Base-by-base conservation (phyloP, 208 protist species). In the Leishmania amazonensis region DNA sequence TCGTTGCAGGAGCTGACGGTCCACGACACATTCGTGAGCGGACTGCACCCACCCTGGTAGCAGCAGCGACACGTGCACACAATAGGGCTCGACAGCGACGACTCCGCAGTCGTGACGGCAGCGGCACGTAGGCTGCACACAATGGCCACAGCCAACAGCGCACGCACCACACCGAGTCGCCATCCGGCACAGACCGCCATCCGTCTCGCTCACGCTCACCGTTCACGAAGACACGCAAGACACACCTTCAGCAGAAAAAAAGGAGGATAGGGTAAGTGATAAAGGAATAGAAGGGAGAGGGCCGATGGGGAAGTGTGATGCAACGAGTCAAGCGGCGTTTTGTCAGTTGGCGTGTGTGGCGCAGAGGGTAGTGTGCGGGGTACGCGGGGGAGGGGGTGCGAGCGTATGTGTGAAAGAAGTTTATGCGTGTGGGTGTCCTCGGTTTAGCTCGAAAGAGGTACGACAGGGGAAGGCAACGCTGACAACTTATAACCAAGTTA, bases 41-140 rank as follows among this genome's bases (percentile, higher is more conserved):
- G 57, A 31, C 83, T 93, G 85, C 93, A 94, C 58, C 87, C 90
- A 54, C 93, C 91, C 67, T 93, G 90, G 83, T 93, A 94, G 85
- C 93, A 96, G 87, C 91, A 94, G 54, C 93, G 91, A 70, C 93
- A 96, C 42, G 88, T 92, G 83, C 91, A 96, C 31, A 95, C 75
- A 79, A 93, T 81, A 64, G 76, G 49, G 62, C 64, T 88, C 57
- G 70, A 75, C 2, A 53, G 21, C 40, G 81, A 81, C 19, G 82
- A 75, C 35, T 76, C 67, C 3, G 21, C 57, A 13, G 40, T 28
- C 19, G 54, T 51, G 24, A 58, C 28, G 40, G 42, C 67, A 49
- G 40, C 38, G 2, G 31, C 38, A 47, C 24, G 24, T 31, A 62
- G 13, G 51, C 57, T 35, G 31, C 75, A 68, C 21, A 78, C 17